These are phyloP conservation scores for Ogataea paradorogensis DNA, from an alignment of 805 yeast species.

Conservation along the genomic window DNA sequence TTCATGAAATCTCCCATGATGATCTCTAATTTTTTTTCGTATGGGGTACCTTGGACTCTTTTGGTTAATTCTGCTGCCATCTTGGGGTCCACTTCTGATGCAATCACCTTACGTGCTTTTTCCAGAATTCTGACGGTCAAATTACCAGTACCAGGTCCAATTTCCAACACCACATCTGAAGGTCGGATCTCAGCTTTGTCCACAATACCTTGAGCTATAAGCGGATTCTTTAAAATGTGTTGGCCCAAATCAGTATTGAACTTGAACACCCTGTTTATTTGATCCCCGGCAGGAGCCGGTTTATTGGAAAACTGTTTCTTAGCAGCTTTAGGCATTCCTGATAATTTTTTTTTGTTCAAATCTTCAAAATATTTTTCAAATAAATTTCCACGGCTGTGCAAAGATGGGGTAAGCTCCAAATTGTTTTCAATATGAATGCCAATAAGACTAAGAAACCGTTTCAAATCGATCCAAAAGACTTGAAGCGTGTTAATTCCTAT, in stretches of 20 bases:
- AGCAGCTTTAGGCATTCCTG: slow-evolving; percentile 57
- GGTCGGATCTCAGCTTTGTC: slow-evolving; percentile 94
- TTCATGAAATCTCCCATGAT: slow-evolving; percentile 95
- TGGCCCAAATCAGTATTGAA: slow-evolving; percentile 97
- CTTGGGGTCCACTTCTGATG: slow-evolving; percentile 98
- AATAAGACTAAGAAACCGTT: background rate
- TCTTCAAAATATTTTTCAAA: slow-evolving; percentile 49
- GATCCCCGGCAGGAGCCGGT: slow-evolving; percentile 57
- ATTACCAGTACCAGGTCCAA: slow-evolving; percentile 99
- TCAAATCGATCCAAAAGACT: slow-evolving; percentile 18
- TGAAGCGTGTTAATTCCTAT: slow-evolving; percentile 24
- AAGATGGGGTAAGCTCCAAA: slow-evolving; percentile 7
- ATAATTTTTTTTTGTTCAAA: slow-evolving; percentile 40
- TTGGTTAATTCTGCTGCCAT: slow-evolving; percentile 99
- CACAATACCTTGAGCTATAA: slow-evolving; percentile 97
- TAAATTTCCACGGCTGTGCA: slow-evolving; percentile 14
- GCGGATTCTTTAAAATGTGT: slow-evolving; percentile 92
- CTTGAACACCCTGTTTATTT: slow-evolving; percentile 82
- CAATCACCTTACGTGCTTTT: slow-evolving; percentile 90
- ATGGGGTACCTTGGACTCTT: slow-evolving; percentile 96
- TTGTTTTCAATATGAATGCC: background rate
- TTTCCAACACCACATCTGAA: slow-evolving; percentile 89
- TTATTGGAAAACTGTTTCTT: slow-evolving; percentile 59
- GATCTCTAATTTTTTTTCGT: slow-evolving; percentile 86
- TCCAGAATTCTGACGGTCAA: slow-evolving; percentile 89